Base-by-base conservation (phyloP, 306 rosid species). In the Nissolia schottii region DNA sequence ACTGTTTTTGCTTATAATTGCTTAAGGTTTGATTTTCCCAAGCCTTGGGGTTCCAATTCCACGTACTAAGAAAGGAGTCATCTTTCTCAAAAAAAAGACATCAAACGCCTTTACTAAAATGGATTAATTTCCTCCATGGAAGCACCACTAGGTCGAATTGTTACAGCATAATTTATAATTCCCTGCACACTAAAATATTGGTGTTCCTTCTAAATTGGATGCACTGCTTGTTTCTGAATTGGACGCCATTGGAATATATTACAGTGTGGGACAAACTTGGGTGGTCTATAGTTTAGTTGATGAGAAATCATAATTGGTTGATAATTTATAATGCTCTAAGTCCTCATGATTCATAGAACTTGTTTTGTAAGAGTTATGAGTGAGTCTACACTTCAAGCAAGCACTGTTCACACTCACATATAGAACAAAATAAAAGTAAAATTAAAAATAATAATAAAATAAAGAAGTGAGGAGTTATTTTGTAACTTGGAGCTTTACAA, bases 1-100 rank as follows among this genome's bases (percentile, higher is more conserved):
- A 10, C 34, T 32, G 3, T 0, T 7, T 61, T 5, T 8, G 8
- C n/a, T n/a, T 9, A 24, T 34, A 9, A 3, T 54, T 23, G 67
- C 20, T 3, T 13, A 64, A 63, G 55, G 73, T 4, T 1, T 15
- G 5, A 32, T 48, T 3, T 2, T 23, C 3, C 0, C 2, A 15
- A 5, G 25, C 24, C 1, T 25, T 11, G 32, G 60, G 7, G 53
- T 59, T 9, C 77, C 81, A 75, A 46, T 2, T 25, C 74, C 80
- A 80, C 10, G 77, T 73, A 55, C 14, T 69, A 50, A 80, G 77
- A 70, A 75, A 80, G 0, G 80, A 80, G 6, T 16, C 3, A 27
- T 80, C 77, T 62, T 63, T 75, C 50, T 69, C 25, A 7, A 75
- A 57, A 62, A n/a, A 80, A 80, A 29, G 74, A 80, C 6, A 19